A percentile compares a stretch with the other conserved stretches of the same genome.
phyloP scores from a whole-genome alignment of 352 stramenopile species.

The Globisporangium orthogonon region DNA sequence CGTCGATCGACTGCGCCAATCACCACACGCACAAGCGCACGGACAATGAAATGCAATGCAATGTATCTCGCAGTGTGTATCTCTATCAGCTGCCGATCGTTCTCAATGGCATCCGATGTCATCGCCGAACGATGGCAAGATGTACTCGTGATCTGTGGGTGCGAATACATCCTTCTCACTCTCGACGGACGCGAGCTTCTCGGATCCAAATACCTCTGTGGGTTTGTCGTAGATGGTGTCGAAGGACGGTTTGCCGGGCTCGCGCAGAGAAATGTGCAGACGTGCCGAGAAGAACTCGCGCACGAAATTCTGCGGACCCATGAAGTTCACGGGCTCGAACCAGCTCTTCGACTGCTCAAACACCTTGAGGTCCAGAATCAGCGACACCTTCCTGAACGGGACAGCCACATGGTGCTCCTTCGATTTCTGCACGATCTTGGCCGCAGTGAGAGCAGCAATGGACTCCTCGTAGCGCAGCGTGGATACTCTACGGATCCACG shows the following conservation, averaged over 20 bases:
- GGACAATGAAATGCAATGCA: too few species aligned
- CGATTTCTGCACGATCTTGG: conserved; percentile 27
- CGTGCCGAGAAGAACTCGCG: conserved; percentile 35
- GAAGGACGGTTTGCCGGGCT: conserved; percentile 48
- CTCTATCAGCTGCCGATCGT: not conserved
- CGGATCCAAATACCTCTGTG: conserved; percentile 20
- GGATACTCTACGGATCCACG: not conserved
- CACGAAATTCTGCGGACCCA: conserved; percentile 51
- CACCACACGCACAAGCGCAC: too few species aligned
- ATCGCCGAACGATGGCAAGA: conserved; percentile 22
- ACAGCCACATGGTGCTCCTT: conserved; percentile 36
- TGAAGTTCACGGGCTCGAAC: conserved; percentile 75
- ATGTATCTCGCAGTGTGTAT: not conserved
- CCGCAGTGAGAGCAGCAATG: conserved; percentile 26
- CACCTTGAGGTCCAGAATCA: conserved; percentile 73
- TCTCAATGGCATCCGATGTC: not conserved
- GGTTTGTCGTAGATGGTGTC: conserved; percentile 40
- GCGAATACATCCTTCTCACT: conserved; percentile 65
- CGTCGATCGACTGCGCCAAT: not conserved
- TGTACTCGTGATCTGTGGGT: conserved; percentile 36
- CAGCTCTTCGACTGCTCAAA: conserved; percentile 48
- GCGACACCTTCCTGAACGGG: conserved; percentile 39
- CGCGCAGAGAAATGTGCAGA: conserved; percentile 31
- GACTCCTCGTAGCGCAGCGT: conserved; percentile 21
- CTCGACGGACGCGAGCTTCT: conserved; percentile 28